Evolutionary conservation across 2,329 filamentous ascomycete species (phyloP).

Genomic region (Allantophomopsis lycopodina): DNA sequence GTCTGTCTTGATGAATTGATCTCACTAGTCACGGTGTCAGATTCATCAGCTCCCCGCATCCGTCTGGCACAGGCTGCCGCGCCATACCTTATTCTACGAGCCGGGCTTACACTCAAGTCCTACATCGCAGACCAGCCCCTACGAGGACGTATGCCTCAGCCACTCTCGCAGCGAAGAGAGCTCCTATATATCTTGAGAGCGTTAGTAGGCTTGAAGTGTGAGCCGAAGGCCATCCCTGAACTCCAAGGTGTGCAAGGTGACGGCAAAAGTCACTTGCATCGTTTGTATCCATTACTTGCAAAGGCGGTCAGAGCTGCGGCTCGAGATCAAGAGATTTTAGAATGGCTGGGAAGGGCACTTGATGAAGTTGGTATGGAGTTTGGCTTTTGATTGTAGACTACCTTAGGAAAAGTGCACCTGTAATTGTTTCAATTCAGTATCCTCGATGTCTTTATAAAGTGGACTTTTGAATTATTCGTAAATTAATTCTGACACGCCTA

Average conservation of each 20-base stretch:
- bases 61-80: conserved; percentile 60
- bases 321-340: conserved; percentile 46
- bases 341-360: conserved; percentile 43
- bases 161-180: conserved; percentile 66
- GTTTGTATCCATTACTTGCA: conserved; percentile 67
- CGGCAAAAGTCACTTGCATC: conserved; percentile 60
- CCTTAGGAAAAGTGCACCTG: too few relatives aligned
- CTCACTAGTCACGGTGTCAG: conserved; percentile 43
- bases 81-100: conserved; percentile 70
- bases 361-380: conserved; percentile 47
- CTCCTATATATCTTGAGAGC: conserved; percentile 56
- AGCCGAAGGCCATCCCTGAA: conserved; percentile 54
- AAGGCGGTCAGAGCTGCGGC: conserved; percentile 45
- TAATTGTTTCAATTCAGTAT: too few relatives aligned
- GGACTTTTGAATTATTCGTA: too few relatives aligned
- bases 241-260: conserved; percentile 37
- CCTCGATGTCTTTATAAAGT: too few relatives aligned
- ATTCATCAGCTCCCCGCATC: conserved; percentile 17
- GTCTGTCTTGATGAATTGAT: conserved; percentile 72
- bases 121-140: conserved; percentile 90
- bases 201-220: conserved; percentile 54
- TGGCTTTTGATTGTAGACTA: conserved; percentile 11
- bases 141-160: conserved; percentile 78
- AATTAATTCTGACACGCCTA: too few relatives aligned
- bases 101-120: conserved; percentile 65